Base-by-base conservation (phyloP, 1,139 yeast genomes). In the Sugiyamaella castrensis region DNA sequence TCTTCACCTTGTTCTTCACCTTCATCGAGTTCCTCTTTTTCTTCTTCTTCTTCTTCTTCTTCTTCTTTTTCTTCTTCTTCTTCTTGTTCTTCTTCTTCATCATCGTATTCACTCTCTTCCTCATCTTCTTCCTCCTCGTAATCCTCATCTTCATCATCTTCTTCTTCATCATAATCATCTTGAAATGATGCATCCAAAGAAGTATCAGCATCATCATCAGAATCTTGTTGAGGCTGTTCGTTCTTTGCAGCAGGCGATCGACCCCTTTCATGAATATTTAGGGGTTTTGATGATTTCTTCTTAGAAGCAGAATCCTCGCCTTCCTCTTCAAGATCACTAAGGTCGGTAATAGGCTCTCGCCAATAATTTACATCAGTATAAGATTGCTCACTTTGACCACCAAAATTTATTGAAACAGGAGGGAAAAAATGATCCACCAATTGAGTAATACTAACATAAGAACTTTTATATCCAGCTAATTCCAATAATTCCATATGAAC, bases 371-470 rank as follows among this genome's bases (percentile, higher is more conserved):
- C 86, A 67, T 92, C 98, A 8, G 89, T 86, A 64, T 72, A 91
- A 54, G 79, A 79, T 55, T 84, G 88, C 41, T 57, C 54, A 12
- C 47, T 49, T 29, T 56, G 54, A 7, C 56, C 55, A 41, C 53
- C 60, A 29, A 53, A 45, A 40, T 53, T 47, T 33, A 53, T 59
- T 12, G 55, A 50, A 8, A 66, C 60, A 0, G 98, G 96, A 11
- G 99, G 99, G 76, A 94, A 94, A 66, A 91, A 91, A 66, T 92
- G 98, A 68, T 94, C 99, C 11, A 94, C 98, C 53, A 94, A 74
- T 66, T 92, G 98, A 37, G 95, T 89, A 65, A 94, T 92, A 57
- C 82, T 84, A 48, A 94, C 80, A 65, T 94, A 94, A 0, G 95
- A 82, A 46, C 95, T 84, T 63, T 80, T 86, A 65, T 87, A 87